These are phyloP conservation scores for Grifola frondosa DNA, from an alignment of 1,284 basidiomycete species.

Conservation along the genomic window DNA sequence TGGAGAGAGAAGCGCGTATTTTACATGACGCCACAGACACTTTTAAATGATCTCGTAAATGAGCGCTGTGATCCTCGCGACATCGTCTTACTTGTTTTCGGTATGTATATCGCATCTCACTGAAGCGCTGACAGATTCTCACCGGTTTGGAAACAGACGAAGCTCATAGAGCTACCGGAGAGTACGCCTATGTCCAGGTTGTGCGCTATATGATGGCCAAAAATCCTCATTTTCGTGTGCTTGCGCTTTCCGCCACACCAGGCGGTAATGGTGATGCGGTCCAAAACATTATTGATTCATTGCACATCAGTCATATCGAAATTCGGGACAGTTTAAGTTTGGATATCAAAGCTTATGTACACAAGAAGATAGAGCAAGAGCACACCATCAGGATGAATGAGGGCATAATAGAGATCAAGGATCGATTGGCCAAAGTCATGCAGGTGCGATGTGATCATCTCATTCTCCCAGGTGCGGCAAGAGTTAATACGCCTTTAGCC, in stretches of 20 bases:
- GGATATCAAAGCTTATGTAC: constrained; percentile 85
- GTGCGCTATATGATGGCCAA: constrained; percentile 89
- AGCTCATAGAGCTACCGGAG: constrained; percentile 92
- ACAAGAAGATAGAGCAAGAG: constrained; percentile 79
- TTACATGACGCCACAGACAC: constrained; percentile 97
- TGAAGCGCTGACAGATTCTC: not conserved
- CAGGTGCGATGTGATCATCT: constrained; percentile 47
- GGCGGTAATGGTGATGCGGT: constrained; percentile 85
- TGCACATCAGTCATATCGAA: constrained; percentile 97
- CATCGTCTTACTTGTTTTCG: constrained; percentile 81
- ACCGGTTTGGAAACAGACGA: constrained; percentile 69
- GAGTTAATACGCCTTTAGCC: constrained; percentile 22
- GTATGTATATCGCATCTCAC: constrained; percentile 37
- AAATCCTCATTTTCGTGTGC: constrained; percentile 90
- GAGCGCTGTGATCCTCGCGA: constrained; percentile 78
- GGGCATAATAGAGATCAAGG: constrained; percentile 55
- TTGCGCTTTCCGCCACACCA: constrained; percentile 96
- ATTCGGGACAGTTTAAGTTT: constrained; percentile 91
- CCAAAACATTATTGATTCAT: constrained; percentile 87
- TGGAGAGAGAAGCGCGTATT: constrained; percentile 90
- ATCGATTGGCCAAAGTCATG: constrained; percentile 67
- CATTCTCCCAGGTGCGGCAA: not conserved
- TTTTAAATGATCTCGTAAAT: constrained; percentile 83
- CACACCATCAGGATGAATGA: constrained; percentile 73
- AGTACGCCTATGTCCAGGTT: constrained; percentile 91